These are phyloP conservation scores for Mortierella sp. DNA, from an alignment of 371 early-diverging fungal species.

Conservation along the genomic window DNA sequence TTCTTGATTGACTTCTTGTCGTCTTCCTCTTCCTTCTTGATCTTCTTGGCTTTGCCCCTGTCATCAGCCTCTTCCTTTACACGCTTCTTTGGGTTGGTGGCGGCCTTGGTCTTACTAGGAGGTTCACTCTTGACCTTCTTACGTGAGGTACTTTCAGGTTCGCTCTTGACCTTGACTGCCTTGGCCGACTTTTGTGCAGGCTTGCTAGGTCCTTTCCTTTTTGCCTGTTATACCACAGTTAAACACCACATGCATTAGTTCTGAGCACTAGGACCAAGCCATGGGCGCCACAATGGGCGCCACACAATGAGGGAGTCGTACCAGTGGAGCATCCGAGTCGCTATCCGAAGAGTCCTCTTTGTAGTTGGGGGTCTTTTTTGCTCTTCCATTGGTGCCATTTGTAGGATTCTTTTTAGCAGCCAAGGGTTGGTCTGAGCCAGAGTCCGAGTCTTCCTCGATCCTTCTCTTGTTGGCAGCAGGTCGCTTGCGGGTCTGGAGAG, in stretches of 20 bases:
- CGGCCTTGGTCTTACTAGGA: neutral
- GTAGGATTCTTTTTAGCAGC: constrained; percentile 31
- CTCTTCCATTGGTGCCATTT: constrained; percentile 25
- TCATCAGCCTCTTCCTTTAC: constrained; percentile 36
- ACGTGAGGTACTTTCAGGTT: neutral
- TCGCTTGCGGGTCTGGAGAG: constrained; percentile 46
- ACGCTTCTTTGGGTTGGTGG: constrained; percentile 25
- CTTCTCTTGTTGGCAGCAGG: constrained; percentile 17
- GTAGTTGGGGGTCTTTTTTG: constrained; percentile 27
- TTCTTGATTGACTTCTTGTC: constrained; percentile 19
- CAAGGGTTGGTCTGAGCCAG: constrained; percentile 43
- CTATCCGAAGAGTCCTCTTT: constrained; percentile 47
- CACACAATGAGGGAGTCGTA: neutral
- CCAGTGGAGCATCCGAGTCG: constrained; percentile 43
- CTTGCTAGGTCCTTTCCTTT: constrained; percentile 19
- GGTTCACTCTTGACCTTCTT: constrained; percentile 1
- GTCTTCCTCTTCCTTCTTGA: constrained; percentile 55
- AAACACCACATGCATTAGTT: neutral
- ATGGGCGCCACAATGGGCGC: too few relatives aligned
- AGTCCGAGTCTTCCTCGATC: constrained; percentile 28
- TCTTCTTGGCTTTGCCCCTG: constrained; percentile 21
- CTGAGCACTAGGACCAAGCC: too few relatives aligned
- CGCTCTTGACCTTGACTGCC: constrained; percentile 14
- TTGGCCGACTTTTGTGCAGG: constrained; percentile 14
- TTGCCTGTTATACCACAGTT: neutral